Percentiles rank a stretch among this genome's conserved stretches.
Conservation (phyloP, 352 stramenopile genomes). For the Globisporangium okanoganense region DNA sequence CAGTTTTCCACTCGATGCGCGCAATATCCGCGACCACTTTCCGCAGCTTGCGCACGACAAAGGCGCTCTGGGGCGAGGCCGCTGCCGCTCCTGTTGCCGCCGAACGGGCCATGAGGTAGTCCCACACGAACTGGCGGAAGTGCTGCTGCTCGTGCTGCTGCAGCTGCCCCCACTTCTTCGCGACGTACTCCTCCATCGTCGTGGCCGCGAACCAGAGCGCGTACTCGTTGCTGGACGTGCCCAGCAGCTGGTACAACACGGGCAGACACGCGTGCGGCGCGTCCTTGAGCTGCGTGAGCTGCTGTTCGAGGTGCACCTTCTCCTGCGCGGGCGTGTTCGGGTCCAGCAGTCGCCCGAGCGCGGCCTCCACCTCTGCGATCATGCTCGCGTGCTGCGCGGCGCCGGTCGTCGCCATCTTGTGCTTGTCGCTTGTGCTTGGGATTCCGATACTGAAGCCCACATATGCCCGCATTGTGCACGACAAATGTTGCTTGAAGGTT, state of each 20-base stretch:
- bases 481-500: slow-evolving; percentile 4
- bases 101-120: slow-evolving; percentile 34
- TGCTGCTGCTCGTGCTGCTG: slow-evolving; percentile 31
- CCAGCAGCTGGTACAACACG: slow-evolving; percentile 59
- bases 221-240: slow-evolving; percentile 63
- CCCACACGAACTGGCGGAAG: slow-evolving; percentile 66
- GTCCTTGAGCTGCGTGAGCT: slow-evolving; percentile 62
- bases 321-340: slow-evolving; percentile 36
- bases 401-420: slow-evolving; percentile 3
- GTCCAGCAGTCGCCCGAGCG: slow-evolving; percentile 55
- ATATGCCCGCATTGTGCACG: neutral
- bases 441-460: slow-evolving; percentile 4
- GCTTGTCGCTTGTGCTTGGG: neutral
- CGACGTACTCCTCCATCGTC: slow-evolving; percentile 74
- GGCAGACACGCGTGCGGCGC: slow-evolving; percentile 48
- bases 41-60: slow-evolving; percentile 62
- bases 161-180: slow-evolving; percentile 51
- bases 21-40: slow-evolving; percentile 76
- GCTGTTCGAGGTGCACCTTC: slow-evolving; percentile 53
- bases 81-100: neutral
- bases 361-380: slow-evolving; percentile 63
- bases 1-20: slow-evolving; percentile 43
- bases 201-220: slow-evolving; percentile 74
- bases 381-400: slow-evolving; percentile 12
- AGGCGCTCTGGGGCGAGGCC: slow-evolving; percentile 30